Base-by-base conservation (phyloP, 768 basidiomycete species). In the Peribolospora baueri region DNA sequence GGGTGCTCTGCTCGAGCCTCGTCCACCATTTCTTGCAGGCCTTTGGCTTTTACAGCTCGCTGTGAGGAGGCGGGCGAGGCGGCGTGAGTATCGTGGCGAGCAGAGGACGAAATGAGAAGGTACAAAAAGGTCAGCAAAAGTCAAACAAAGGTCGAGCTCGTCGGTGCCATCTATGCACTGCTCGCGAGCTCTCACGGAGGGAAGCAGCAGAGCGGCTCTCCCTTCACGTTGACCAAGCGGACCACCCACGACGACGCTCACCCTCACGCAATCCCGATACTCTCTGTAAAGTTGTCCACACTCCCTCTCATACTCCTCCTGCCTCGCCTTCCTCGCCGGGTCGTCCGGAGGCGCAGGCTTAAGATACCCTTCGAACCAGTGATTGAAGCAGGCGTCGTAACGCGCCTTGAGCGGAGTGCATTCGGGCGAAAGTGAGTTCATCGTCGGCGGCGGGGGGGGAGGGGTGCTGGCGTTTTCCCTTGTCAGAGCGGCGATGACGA, bases 331-430 rank as follows among this genome's bases (percentile, higher is more conserved):
- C 3, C 81, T 77, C 62, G 81, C 79, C 49, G 71, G 75, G 11
- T 73, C 69, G 50, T 77, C n/a, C 62, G 41, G 68, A 65, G 50
- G 65, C 57, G 13, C 62, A 56, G 40, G 64, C 63, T 38, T 68
- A 36, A 95, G 77, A 66, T 95, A 98, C 8, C 84, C 86, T 67
- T 93, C 88, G 61, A 98, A 88, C 91, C 90, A 95, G 6, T 82
- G 77, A 63, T 93, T 93, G 71, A 97, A 97, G 72, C 90, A 97
- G 0, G 82, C 72, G 67, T 97, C 90, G 65, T 93, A 97, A 54
- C 77, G 70, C 53, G 78, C 77, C 67, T 97, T 95, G 56, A 91
- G 73, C 0, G 83, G 80, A 5, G 90, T 93, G 69, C 91, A 97
- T 71, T 79, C 75, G 7, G 76, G 70, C 1, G 82, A 77, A 36